phyloP scores from a whole-genome alignment of 2,329 filamentous ascomycete species.

The Aureobasidium sp. region DNA sequence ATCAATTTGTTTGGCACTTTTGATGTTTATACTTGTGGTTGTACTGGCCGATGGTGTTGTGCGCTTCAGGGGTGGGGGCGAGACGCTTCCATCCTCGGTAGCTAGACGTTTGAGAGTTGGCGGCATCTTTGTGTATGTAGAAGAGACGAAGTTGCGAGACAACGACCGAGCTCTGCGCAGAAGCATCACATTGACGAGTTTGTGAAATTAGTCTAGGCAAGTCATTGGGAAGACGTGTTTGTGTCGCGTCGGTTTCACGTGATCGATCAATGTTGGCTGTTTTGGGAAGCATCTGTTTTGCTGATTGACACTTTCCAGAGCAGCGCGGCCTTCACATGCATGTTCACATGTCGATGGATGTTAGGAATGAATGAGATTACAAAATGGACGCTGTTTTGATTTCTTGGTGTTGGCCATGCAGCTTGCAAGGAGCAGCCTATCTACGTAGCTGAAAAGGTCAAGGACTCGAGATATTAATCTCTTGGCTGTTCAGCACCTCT shows the following conservation, averaged over 20 bases:
- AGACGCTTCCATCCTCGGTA: constrained; percentile 39
- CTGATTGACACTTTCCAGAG: no score
- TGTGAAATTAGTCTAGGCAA: not conserved
- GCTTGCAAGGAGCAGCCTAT: not conserved
- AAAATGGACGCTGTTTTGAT: not conserved
- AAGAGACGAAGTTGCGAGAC: not conserved
- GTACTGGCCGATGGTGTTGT: constrained; percentile 43
- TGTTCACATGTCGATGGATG: not conserved
- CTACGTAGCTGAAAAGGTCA: not conserved
- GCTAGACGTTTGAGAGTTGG: constrained; percentile 28
- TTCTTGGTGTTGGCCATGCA: not conserved
- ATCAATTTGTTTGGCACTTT: not conserved
- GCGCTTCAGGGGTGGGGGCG: constrained; percentile 49
- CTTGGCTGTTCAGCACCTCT: not conserved
- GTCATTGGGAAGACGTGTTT: not conserved
- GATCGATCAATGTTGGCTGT: not conserved
- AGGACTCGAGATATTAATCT: not conserved
- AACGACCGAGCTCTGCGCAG: not conserved
- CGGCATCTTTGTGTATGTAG: not conserved
- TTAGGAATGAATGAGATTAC: not conserved
- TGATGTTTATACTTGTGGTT: constrained; percentile 35
- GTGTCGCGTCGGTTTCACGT: constrained; percentile 2
- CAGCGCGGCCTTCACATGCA: not conserved
- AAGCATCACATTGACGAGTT: not conserved
- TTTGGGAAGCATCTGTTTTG: not conserved